A percentile compares a stretch with the other conserved stretches of the same genome.
Conservation (phyloP, 2,329 filamentous ascomycete species). For the Trichoderma sp. region DNA sequence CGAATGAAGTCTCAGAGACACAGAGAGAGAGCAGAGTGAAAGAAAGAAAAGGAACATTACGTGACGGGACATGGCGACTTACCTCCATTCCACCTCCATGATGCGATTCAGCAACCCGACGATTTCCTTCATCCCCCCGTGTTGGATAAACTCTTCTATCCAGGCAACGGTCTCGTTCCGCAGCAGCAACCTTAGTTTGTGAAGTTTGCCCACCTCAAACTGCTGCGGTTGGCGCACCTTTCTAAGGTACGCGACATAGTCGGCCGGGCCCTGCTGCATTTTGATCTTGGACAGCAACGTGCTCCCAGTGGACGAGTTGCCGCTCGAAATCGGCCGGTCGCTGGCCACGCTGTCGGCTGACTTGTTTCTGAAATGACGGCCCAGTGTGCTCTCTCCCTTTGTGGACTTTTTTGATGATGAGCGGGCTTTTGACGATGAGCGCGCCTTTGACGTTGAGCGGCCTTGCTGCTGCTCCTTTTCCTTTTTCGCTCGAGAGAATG, state of each 20-base stretch:
- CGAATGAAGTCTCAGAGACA: background rate
- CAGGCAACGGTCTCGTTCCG: slow-evolving; percentile 94
- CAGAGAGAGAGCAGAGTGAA: background rate
- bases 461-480: slow-evolving; percentile 48
- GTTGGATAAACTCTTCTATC: slow-evolving; percentile 88
- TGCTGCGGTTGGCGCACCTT: slow-evolving; percentile 79
- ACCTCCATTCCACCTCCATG: slow-evolving; percentile 96
- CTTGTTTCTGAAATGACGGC: slow-evolving; percentile 68
- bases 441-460: slow-evolving; percentile 64
- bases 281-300: slow-evolving; percentile 69
- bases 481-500: slow-evolving; percentile 64
- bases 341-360: slow-evolving; percentile 69
- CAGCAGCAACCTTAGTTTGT: slow-evolving; percentile 85
- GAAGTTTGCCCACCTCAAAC: slow-evolving; percentile 91
- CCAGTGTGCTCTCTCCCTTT: slow-evolving; percentile 63
- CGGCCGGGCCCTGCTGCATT: slow-evolving; percentile 71
- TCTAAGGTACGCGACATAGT: slow-evolving; percentile 83
- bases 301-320: slow-evolving; percentile 50
- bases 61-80: background rate
- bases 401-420: slow-evolving; percentile 71
- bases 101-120: slow-evolving; percentile 85
- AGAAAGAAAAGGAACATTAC: background rate
- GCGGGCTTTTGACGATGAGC: slow-evolving; percentile 62
- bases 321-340: slow-evolving; percentile 55
- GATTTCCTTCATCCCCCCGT: slow-evolving; percentile 91